Conservation (phyloP, 2,329 filamentous ascomycete genomes). For the Stagonosporopsis rhizophila region DNA sequence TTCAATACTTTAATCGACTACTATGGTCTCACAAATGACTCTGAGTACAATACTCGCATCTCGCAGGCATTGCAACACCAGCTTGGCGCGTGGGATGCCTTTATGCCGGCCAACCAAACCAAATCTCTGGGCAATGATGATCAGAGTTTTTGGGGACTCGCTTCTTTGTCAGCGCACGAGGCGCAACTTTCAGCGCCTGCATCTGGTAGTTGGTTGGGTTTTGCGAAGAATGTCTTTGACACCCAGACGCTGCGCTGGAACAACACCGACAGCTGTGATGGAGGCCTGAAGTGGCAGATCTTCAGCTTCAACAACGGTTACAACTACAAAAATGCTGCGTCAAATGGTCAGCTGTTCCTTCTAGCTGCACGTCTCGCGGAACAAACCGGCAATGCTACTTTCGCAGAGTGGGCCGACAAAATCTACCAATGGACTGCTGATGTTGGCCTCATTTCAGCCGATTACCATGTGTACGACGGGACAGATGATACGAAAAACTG, state of each 20-base stretch:
- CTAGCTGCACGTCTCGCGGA: slow-evolving; percentile 75
- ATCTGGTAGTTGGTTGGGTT: slow-evolving; percentile 61
- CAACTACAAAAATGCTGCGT: slow-evolving; percentile 78
- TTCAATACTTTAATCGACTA: slow-evolving; percentile 47
- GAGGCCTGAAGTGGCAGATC: slow-evolving; percentile 77
- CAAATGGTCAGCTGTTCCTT: slow-evolving; percentile 81
- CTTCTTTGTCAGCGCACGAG: slow-evolving; percentile 71
- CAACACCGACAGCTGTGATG: slow-evolving; percentile 63
- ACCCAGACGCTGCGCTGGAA: slow-evolving; percentile 73
- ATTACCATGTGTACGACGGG: slow-evolving; percentile 61
- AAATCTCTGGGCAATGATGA: slow-evolving; percentile 69
- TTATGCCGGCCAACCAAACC: slow-evolving; percentile 49
- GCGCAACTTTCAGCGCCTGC: slow-evolving; percentile 63
- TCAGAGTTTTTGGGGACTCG: slow-evolving; percentile 73
- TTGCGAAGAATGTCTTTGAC: slow-evolving; percentile 76
- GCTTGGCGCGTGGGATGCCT: slow-evolving; percentile 47
- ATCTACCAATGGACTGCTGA: slow-evolving; percentile 62
- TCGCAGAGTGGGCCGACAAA: slow-evolving; percentile 67
- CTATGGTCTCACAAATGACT: slow-evolving; percentile 53
- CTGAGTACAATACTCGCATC: slow-evolving; percentile 48
- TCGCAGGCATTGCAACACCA: slow-evolving; percentile 50
- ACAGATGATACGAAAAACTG: slow-evolving; percentile 54
- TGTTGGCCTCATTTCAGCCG: slow-evolving; percentile 57
- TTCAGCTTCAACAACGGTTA: slow-evolving; percentile 76
- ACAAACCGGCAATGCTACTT: slow-evolving; percentile 65